Conservation (phyloP, 345 rosid genomes). For the Jatropha curcas region DNA sequence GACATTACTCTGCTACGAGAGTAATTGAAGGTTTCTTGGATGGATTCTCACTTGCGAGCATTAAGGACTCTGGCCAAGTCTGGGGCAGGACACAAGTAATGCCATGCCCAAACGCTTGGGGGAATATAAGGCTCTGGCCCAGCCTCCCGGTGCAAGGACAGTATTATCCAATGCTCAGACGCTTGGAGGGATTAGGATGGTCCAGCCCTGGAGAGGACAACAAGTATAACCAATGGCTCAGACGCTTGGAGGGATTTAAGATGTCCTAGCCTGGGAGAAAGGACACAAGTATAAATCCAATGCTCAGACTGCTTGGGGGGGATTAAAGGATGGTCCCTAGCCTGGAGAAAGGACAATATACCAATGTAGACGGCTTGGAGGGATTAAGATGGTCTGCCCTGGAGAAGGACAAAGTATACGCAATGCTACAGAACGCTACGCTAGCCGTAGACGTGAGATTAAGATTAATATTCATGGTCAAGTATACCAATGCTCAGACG, state of each 20-base stretch:
- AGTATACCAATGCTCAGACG: no score
- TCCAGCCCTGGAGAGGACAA: constrained; percentile 31
- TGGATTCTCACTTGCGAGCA: constrained; percentile 45
- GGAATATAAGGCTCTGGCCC: constrained; percentile 38
- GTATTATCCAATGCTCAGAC: constrained; percentile 17
- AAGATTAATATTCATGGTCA: no score
- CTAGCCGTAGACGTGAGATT: no score
- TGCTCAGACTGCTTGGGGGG: constrained; percentile 21
- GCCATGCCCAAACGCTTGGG: constrained; percentile 20
- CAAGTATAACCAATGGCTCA: not conserved
- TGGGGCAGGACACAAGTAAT: constrained; percentile 37
- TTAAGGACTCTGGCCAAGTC: constrained; percentile 44
- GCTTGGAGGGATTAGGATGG: constrained; percentile 41
- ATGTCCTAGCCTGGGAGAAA: constrained; percentile 50
- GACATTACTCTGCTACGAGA: constrained; percentile 15
- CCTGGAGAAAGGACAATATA: constrained; percentile 19
- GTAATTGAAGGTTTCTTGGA: constrained; percentile 34
- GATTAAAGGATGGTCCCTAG: constrained; percentile 42
- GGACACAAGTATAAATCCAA: constrained; percentile 45
- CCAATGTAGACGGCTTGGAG: not conserved
- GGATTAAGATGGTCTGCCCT: constrained; percentile 47
- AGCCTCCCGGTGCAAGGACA: constrained; percentile 59
- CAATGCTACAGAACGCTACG: no score
- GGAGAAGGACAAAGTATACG: no score
- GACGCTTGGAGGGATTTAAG: constrained; percentile 13